phyloP scores from a whole-genome alignment of 768 basidiomycete genomes.

The Antrodiella citrinella region DNA sequence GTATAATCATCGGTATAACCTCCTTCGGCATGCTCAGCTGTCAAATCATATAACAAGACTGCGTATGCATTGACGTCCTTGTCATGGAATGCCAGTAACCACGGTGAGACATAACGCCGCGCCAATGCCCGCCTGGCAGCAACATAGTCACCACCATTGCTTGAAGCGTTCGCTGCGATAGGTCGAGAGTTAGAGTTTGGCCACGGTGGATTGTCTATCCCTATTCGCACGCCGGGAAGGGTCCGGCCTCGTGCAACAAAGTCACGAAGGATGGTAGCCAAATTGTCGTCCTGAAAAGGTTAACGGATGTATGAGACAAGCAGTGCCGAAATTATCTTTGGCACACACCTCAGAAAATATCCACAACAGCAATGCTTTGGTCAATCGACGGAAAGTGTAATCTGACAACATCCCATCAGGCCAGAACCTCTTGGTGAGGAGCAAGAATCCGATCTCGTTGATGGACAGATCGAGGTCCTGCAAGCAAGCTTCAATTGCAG shows the following conservation, averaged over 20 bases:
- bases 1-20: neutral
- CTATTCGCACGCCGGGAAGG: slow-evolving; percentile 56
- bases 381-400: slow-evolving; percentile 58
- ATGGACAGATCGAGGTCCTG: slow-evolving; percentile 62
- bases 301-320: no score
- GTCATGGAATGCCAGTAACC: slow-evolving; percentile 65
- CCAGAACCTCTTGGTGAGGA: slow-evolving; percentile 65
- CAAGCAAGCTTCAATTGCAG: slow-evolving; percentile 64
- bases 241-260: slow-evolving; percentile 49
- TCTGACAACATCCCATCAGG: slow-evolving; percentile 67
- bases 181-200: slow-evolving; percentile 33
- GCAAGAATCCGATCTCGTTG: slow-evolving; percentile 66
- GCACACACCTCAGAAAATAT: slow-evolving; percentile 58
- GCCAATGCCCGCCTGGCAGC: slow-evolving; percentile 47
- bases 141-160: slow-evolving; percentile 68
- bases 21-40: slow-evolving; percentile 36
- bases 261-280: slow-evolving; percentile 60
- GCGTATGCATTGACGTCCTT: slow-evolving; percentile 49
- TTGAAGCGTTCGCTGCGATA: slow-evolving; percentile 30
- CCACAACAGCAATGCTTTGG: slow-evolving; percentile 55
- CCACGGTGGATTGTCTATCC: slow-evolving; percentile 41
- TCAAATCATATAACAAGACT: slow-evolving; percentile 43
- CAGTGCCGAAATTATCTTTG: neutral
- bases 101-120: slow-evolving; percentile 49
- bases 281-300: slow-evolving; percentile 52